Evolutionary conservation across 805 yeast genomes (phyloP), one percentile per base, ranked within the genome.

Genomic region (Tetrapisispora arboricola): DNA sequence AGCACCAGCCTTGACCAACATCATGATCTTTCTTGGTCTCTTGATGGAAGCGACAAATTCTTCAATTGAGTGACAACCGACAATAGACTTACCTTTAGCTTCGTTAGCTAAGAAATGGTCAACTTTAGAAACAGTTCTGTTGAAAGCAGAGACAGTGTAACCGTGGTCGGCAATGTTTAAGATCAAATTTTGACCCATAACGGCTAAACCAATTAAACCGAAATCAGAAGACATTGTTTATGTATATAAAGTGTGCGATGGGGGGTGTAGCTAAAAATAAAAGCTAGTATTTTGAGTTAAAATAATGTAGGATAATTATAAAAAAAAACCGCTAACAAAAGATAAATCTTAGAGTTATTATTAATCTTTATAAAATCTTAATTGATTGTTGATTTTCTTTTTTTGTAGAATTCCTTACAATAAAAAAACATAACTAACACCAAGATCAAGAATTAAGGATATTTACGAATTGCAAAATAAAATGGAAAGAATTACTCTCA

Each of bases 141-240:
- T 90, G 83, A 76, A 92, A 48, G 96, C 96, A 61, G 86, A 95
- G 58, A 92, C 97, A 52, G 95, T 86, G 76, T 77, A 90, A 45
- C 96, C 96, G 73, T 90, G 94, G 76, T 90, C 98, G 55, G 98
- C 98, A 61, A 94, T 94, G 70, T 90, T 90, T 54, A 90, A 76
- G 66, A 90, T 86, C 76, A 90, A 74, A 78, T 90, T 90, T 76
- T 84, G 95, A 70, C 98, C 98, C 98, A 90, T 90, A 55, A 90
- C 98, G 82, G 98, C 98, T 77, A 90, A 78, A 66, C 98, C 98
- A 63, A 92, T 88, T 67, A 90, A 84, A 70, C 96, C 98, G 68
- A 90, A 80, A 80, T 90, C 98, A 75, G 90, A 46, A n/a, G 47
- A 45, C 48, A 49, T 49, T 35, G 12, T 43, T 15, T 24, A 12